These are phyloP conservation scores for Monilinia vaccinii-corymbosi DNA, from an alignment of 2,329 filamentous ascomycete genomes.

Conservation along the genomic window DNA sequence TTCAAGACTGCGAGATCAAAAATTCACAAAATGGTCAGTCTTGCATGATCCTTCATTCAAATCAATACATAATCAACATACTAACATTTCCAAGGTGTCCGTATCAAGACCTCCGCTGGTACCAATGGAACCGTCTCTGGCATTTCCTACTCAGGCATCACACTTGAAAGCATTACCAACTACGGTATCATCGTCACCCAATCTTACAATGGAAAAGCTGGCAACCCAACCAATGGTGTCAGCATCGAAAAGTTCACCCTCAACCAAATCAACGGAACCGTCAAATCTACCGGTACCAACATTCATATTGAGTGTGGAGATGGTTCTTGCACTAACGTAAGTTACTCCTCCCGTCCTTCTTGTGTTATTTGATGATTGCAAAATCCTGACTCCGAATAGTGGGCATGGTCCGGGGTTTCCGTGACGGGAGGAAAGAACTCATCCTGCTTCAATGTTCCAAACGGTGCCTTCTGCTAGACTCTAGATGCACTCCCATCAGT, in stretches of 20 bases:
- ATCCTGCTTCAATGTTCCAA: slow-evolving; percentile 33
- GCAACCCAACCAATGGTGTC: slow-evolving; percentile 38
- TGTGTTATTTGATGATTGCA: neutral
- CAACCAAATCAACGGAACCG: slow-evolving; percentile 35
- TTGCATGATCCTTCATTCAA: slow-evolving; percentile 31
- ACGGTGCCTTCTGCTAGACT: slow-evolving; percentile 9
- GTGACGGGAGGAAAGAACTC: slow-evolving; percentile 43
- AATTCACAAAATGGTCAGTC: slow-evolving; percentile 41
- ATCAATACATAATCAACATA: slow-evolving; percentile 30
- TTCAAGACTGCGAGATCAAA: slow-evolving; percentile 37
- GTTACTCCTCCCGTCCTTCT: neutral
- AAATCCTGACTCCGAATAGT: slow-evolving; percentile 25
- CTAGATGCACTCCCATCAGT: neutral
- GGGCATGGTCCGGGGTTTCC: slow-evolving; percentile 41
- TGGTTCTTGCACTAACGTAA: slow-evolving; percentile 37
- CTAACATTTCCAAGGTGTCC: slow-evolving; percentile 35
- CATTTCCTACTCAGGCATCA: slow-evolving; percentile 44
- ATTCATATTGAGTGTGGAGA: slow-evolving; percentile 45
- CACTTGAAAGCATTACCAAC: slow-evolving; percentile 38
- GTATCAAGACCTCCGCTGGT: slow-evolving; percentile 47
- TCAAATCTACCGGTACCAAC: slow-evolving; percentile 31
- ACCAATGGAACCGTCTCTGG: slow-evolving; percentile 42
- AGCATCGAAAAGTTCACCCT: slow-evolving; percentile 41
- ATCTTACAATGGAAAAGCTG: slow-evolving; percentile 42
- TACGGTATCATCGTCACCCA: slow-evolving; percentile 47